A percentile compares a stretch with the other conserved stretches of the same genome.
Conservation (phyloP, 2,329 filamentous ascomycete genomes). For the Penicillium polonicum region DNA sequence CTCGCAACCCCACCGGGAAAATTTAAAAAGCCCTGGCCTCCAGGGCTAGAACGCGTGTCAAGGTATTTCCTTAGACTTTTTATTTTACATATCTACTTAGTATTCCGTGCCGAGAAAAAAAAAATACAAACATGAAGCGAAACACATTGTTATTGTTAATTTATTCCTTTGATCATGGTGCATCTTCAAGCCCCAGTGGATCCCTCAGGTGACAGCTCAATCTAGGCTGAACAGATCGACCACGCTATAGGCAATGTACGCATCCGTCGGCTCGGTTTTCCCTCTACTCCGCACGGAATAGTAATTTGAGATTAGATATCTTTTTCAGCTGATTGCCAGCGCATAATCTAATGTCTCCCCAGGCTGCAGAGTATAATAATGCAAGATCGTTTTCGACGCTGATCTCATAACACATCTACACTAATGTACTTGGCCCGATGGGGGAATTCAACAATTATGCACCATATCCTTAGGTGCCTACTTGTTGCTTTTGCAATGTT, state of each 20-base stretch:
- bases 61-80: neutral
- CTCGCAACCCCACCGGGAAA: neutral
- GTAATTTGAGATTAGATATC: neutral
- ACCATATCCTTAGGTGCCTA: neutral
- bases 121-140: neutral
- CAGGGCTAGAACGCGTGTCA: neutral
- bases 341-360: neutral
- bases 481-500: neutral
- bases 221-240: slow-evolving; percentile 2
- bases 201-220: slow-evolving; percentile 2
- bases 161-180: neutral
- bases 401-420: neutral
- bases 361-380: neutral
- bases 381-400: neutral
- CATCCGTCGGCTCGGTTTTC: slow-evolving; percentile 2
- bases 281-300: neutral
- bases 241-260: slow-evolving; percentile 3
- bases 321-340: slow-evolving; percentile 4
- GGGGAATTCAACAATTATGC: neutral
- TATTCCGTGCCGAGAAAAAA: neutral
- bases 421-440: neutral
- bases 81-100: neutral
- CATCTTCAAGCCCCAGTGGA: slow-evolving; percentile 10
- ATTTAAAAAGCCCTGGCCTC: neutral
- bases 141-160: neutral